Percentiles rank a stretch among this genome's conserved stretches.
These are phyloP conservation scores for Fusarium neocosmosporiellum DNA, from an alignment of 2,329 filamentous ascomycete species.

Conservation along the genomic window DNA sequence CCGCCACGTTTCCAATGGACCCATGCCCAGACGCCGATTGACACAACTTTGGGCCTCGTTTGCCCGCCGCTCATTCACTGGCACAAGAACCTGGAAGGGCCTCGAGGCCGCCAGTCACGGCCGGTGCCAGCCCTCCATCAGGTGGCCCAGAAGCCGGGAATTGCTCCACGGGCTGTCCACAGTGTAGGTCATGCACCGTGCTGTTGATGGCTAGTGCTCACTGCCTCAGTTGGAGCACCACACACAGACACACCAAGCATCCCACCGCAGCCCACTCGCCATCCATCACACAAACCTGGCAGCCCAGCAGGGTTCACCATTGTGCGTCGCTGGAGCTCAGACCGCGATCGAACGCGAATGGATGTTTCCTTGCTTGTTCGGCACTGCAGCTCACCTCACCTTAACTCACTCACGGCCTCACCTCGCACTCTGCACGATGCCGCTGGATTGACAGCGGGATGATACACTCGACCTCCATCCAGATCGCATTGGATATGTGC, in stretches of 20 bases:
- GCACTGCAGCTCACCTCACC: conserved; percentile 32
- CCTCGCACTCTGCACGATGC: background rate
- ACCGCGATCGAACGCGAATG: conserved; percentile 17
- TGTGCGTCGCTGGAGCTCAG: conserved; percentile 13
- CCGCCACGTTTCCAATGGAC: conserved; percentile 43
- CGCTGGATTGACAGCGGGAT: background rate
- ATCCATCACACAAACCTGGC: conserved; percentile 27
- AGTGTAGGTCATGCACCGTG: conserved; percentile 35
- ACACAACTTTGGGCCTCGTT: conserved; percentile 18
- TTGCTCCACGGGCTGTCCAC: conserved; percentile 24
- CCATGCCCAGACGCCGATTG: conserved; percentile 38
- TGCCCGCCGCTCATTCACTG: conserved; percentile 18
- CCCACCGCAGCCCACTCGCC: conserved; percentile 15
- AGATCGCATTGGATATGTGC: conserved; percentile 22
- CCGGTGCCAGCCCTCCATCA: conserved; percentile 38
- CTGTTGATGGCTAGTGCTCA: conserved; percentile 34
- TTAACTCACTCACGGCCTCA: background rate
- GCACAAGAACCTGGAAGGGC: conserved; percentile 20
- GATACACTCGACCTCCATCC: conserved; percentile 27
- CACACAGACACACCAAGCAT: conserved; percentile 1
- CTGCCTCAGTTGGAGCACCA: conserved; percentile 31
- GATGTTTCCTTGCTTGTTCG: conserved; percentile 8
- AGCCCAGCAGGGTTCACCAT: conserved; percentile 30
- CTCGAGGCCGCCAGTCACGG: conserved; percentile 39
- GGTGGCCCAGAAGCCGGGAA: conserved; percentile 24